Base-by-base conservation (phyloP, 345 rosid genomes). In the Corchorus capsularis region DNA sequence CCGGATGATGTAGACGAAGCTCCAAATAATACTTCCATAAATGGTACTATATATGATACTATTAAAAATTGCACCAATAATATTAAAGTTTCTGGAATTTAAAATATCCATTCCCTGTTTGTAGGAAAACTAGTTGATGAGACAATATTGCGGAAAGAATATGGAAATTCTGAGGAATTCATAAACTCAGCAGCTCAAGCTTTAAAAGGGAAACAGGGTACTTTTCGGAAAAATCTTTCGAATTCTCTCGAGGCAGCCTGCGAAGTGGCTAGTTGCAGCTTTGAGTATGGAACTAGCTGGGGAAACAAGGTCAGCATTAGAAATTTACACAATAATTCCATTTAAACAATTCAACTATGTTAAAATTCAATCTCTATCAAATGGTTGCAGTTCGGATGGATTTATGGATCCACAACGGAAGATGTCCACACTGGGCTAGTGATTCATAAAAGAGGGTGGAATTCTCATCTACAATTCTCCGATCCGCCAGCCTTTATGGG, bases 361-460 rank as follows among this genome's bases (percentile, higher is more conserved):
- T 52, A 3, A 6, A 45, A 20, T 2, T 52, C 0, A 6, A 45
- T 6, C 43, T 39, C 27, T 27, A 27, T 27, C 27, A 6, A 5
- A 3, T n/a, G 60, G 57, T 16, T 54, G 57, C 34, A 90, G 91
- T 49, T 87, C 9, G 94, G 97, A 5, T 89, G 86, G 92, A 78
- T 84, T 49, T 90, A 93, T 53, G 98, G 87, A 35, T 84, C 98
- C 15, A 46, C 78, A 0, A 6, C 89, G 2, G 94, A 93, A 77
- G 98, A 90, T 47, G 0, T 68, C 3, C 73, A 87, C 9, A 92
- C 98, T 0, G 84, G 94, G 5, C 14, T 87, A 3, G 50, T 14
- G 64, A 87, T 93, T 35, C 94, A 91, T 22, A 17, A 74, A 4
- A 86, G 80, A 73, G 93, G 91, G 2, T 93, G 94, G 93, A 81